Percentiles rank a stretch among this genome's conserved stretches.
These are phyloP conservation scores for Syzygium aromaticum DNA, from an alignment of 345 rosid genomes.

Conservation along the genomic window DNA sequence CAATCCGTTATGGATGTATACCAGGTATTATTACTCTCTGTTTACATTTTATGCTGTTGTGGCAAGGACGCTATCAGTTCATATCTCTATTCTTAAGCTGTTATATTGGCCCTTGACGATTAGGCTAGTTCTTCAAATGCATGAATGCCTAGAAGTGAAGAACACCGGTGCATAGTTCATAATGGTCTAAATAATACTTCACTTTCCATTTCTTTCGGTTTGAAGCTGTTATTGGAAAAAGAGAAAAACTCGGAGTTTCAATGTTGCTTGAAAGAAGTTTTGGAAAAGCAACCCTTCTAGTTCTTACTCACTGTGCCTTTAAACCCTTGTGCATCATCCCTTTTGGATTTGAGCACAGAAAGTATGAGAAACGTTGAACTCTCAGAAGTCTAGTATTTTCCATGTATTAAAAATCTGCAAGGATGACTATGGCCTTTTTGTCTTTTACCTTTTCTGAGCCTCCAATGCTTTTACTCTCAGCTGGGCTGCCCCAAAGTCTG, in stretches of 20 bases:
- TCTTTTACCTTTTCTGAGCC: not conserved
- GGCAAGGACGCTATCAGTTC: not conserved
- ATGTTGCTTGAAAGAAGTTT: not conserved
- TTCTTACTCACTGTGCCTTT: not conserved
- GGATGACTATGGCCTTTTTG: not conserved
- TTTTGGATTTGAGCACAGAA: not conserved
- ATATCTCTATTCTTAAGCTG: not conserved
- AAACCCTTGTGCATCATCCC: not conserved
- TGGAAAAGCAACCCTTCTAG: not conserved
- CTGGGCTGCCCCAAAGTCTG: not conserved
- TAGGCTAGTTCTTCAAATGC: not conserved
- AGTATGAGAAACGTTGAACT: not conserved
- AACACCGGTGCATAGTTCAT: not conserved
- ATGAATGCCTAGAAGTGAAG: not conserved
- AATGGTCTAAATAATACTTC: not conserved
- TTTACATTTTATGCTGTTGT: not conserved
- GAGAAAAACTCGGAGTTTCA: not conserved
- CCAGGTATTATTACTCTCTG: constrained; percentile 5
- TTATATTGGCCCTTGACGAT: not conserved
- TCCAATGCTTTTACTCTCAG: not conserved
- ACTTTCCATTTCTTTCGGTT: not conserved
- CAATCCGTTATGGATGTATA: constrained; percentile 16
- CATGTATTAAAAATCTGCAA: not conserved
- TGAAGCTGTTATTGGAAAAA: not conserved
- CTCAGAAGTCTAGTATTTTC: not conserved